Evolutionary conservation across 179 eudicot genomes (phyloP), one percentile per base, ranked within the genome.

Genomic region (Actinidia chinensis): DNA sequence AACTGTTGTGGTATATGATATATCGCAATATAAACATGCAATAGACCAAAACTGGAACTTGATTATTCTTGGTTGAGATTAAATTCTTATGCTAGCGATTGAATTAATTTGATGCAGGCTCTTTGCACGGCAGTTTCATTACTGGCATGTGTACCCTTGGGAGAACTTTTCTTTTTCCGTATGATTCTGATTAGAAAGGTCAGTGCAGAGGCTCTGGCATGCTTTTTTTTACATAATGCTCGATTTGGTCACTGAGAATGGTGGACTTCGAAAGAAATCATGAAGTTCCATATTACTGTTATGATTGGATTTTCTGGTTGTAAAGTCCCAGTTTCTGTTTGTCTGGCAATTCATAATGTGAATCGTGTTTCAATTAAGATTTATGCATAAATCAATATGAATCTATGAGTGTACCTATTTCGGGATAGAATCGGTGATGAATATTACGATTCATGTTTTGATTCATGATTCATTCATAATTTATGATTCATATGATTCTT

Each of bases 91-190:
- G 18, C 60, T 56, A 44, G n/a, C 52, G 48, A 22, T 54, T 54
- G 48, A 74, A n/a, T 56, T 80, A 66, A 6, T 22, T 71, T 80
- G 60, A 12, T 84, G 84, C 92, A 95, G 98, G 97, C 95, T 84
- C 71, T 95, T 71, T 93, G 97, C 81, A 82, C 97, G 1, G 87
- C 85, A 76, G 97, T 93, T 83, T 95, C 98, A 52, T 58, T 95
- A 84, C 79, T 90, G 81, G 98, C 98, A 70, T 95, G 98, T 79
- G 86, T 91, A 68, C 98, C 98, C 70, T 81, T 95, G 91, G 91
- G 93, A 18, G 98, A 95, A 85, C 98, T 95, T 78, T 89, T 95
- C 93, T 93, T 93, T 84, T 95, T 95, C 90, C 98, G 93, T 88
- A 83, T 95, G 84, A 89, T 95, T 84, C 85, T 95, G 78, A 95